Evolutionary conservation across 2,329 filamentous ascomycete genomes (phyloP), one percentile per base, ranked within the genome.

Genomic region (Diaporthe batatas): DNA sequence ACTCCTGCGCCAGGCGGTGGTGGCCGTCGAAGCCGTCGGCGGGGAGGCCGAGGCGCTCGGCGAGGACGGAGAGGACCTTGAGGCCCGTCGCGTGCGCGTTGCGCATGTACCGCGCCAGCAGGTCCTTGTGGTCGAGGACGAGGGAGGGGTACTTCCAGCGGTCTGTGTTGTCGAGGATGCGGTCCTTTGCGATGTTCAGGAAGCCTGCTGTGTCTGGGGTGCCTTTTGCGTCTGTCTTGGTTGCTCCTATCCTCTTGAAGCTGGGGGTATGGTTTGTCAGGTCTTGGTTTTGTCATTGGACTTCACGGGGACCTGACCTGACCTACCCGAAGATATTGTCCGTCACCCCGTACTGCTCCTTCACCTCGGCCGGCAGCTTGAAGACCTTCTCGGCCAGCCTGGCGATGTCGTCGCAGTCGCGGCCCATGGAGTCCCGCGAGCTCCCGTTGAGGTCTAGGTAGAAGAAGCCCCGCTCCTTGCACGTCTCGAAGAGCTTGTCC

Each of bases 181-280:
- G 72, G 49, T 76, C 75, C 59, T 76, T 76, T 18, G 73, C 53
- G 44, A 76, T 55, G 57, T 76, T 75, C 25, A 75, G 73, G 71
- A 75, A 75, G 21, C 53, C 44, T 16, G 73, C 75, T 4, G 69
- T 68, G 42, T 75, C 74, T 0, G 74, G 74, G 8, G 69, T 75
- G 25, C 73, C 72, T 6, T 72, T 39, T 11, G 58, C 39, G 34
- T 76, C 74, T 12, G 74, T 73, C 16, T 68, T 73, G 23, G 73
- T 75, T 21, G 71, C 69, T 2, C 73, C 73, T 2, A 73, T 16
- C 42, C 16, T 44, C 44, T 76, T 75, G 51, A 70, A 75, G 1
- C 74, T 75, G 21, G 12, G 6, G 2, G n/a, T n/a, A n/a, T 6
- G 1, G 14, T 18, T 14, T 1, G 55, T 73, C 11, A 73, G 36